Conservation (phyloP, 345 rosid species). For the Garcia nutans region DNA sequence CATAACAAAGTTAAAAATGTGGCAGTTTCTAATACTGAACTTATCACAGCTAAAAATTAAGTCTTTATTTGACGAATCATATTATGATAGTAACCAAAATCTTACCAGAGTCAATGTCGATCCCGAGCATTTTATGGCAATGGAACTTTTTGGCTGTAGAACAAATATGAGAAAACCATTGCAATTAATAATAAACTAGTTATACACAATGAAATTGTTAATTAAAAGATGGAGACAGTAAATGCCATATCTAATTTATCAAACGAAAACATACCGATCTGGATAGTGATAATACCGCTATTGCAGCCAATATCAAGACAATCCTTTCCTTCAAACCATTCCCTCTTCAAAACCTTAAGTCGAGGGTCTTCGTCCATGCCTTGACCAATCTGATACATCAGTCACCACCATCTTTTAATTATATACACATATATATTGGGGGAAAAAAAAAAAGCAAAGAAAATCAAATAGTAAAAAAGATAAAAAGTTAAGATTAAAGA, state of each 20-base stretch:
- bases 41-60: neutral
- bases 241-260: neutral
- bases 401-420: no score
- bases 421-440: no score
- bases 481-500: neutral
- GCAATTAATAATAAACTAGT: neutral
- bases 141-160: constrained; percentile 68
- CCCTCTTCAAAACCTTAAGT: constrained; percentile 63
- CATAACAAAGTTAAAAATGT: neutral
- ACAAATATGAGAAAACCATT: constrained; percentile 6
- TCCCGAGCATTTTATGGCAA: constrained; percentile 79
- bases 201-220: neutral
- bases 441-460: no score
- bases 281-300: constrained; percentile 72
- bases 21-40: no score
- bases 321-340: constrained; percentile 75
- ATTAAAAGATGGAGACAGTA: neutral
- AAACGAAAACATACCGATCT: constrained; percentile 50
- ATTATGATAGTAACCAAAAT: neutral
- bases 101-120: constrained; percentile 92
- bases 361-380: constrained; percentile 82
- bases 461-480: no score
- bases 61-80: neutral
- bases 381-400: constrained; percentile 52
- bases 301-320: constrained; percentile 97